Evolutionary conservation across 768 basidiomycete genomes (phyloP), one percentile per base, ranked within the genome.

Genomic region (Kwoniella sp.): DNA sequence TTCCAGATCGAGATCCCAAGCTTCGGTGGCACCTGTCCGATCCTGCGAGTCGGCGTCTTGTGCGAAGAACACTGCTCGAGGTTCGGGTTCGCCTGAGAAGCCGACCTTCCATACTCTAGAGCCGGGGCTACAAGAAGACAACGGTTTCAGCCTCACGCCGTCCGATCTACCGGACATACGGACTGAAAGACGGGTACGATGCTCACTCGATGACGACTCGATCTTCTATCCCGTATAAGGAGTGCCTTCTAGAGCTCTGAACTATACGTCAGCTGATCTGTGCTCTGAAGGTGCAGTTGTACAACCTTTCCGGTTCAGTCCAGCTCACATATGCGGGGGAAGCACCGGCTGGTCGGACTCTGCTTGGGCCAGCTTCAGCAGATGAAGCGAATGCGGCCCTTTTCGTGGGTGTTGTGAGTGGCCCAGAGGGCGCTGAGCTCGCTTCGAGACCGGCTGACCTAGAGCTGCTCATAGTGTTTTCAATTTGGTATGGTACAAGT

Each of bases 101-200:
- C 96, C 96, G 12, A 94, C 91, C 82, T 94, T 96, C 94, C 95
- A 98, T 66, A 93, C 86, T 58, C 89, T 85, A 52, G 91, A 93
- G 22, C 96, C 96, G 25, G 93, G 89, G 80, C 79, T 79, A 54
- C 5, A 45, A 63, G 38, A 26, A 30, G 22, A 30, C n/a, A n/a
- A n/a, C n/a, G n/a, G n/a, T n/a, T n/a, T 30, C 20, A 51, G 51
- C 45, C 25, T 31, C 23, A 20, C 22, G n/a, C n/a, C n/a, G n/a
- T n/a, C n/a, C n/a, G 38, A 8, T 56, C 22, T 48, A 50, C 11
- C 17, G 34, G 12, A 51, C 17, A 23, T 23, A 15, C 37, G n/a
- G n/a, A n/a, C n/a, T n/a, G n/a, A n/a, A n/a, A 29, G 31, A 29
- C 12, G 23, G 34, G 13, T 9, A 9, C 22, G 22, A 37, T n/a